Percentiles rank a stretch among this genome's conserved stretches.
Conservation (phyloP, 225 moss, liverwort and hornwort genomes). For the Asterella californica region DNA sequence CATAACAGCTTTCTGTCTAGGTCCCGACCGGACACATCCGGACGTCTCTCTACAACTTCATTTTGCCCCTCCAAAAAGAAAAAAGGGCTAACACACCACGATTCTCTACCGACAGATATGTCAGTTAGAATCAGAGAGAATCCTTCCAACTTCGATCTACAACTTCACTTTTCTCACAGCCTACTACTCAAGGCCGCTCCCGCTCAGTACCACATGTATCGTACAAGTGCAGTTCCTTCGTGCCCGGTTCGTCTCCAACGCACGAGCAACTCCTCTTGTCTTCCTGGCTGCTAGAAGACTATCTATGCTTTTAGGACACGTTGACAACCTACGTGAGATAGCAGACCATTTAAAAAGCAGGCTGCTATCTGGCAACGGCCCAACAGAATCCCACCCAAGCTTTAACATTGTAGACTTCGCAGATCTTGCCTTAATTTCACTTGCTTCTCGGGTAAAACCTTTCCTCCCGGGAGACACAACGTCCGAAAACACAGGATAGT, state of each 20-base stretch:
- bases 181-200: slow-evolving; percentile 3
- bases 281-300: slow-evolving; percentile 27
- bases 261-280: slow-evolving; percentile 20
- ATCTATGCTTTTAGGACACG: slow-evolving; percentile 38
- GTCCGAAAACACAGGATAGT: slow-evolving; percentile 13
- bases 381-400: slow-evolving; percentile 39
- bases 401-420: slow-evolving; percentile 26
- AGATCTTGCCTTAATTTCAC: slow-evolving; percentile 18
- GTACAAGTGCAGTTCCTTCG: slow-evolving; percentile 7
- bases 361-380: slow-evolving; percentile 44
- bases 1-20: neutral
- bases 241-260: neutral
- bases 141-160: neutral
- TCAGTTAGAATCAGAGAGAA: neutral
- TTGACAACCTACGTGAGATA: slow-evolving; percentile 34
- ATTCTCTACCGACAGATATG: neutral
- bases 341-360: slow-evolving; percentile 48
- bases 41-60: neutral
- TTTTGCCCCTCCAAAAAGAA: neutral
- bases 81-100: neutral
- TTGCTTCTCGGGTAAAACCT: slow-evolving; percentile 9
- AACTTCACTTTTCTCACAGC: slow-evolving; percentile 13
- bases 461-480: slow-evolving; percentile 17
- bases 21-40: neutral
- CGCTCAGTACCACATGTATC: slow-evolving; percentile 13